Conservation (phyloP, 176 grass and related monocot genomes). For the Sorghum bicolor region Sorghum_bicolor_NCBIv3 NC_012871.2:56910001-56910500, state of each 20-base stretch:
- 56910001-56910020: not conserved
- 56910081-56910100: constrained; percentile 50
- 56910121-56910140: constrained; percentile 68
- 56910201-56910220: not conserved
- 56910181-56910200: constrained; percentile 14
- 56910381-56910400: constrained; percentile 20
- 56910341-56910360: not conserved
- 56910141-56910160: constrained; percentile 59
- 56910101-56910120: constrained; percentile 91
- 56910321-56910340: not conserved
- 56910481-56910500: constrained; percentile 46
- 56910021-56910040: not conserved
- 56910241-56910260: not conserved
- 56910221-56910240: not conserved
- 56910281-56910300: not conserved
- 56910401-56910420: constrained; percentile 66
- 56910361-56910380: constrained; percentile 17
- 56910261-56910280: not conserved
- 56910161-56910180: constrained; percentile 66
- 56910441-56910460: constrained; percentile 55
- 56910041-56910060: constrained; percentile 18
- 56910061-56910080: constrained; percentile 29
- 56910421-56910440: constrained; percentile 43
- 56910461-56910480: constrained; percentile 49
- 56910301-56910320: not conserved